Base-by-base conservation (phyloP, 176 grass and related monocot species). In the Hyparrhenia diplandra region DNA sequence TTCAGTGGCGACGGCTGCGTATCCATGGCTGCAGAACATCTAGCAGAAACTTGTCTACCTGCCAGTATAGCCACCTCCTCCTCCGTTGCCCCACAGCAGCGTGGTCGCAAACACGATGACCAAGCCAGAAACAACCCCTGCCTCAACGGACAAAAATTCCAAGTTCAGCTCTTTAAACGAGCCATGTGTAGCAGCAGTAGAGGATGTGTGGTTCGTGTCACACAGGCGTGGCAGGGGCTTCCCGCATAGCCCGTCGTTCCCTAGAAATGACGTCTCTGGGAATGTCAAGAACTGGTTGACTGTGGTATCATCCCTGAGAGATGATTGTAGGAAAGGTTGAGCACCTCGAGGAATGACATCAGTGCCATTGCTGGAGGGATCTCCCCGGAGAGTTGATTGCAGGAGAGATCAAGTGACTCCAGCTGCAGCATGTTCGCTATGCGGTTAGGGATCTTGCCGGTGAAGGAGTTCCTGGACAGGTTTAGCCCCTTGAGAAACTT, bases 291-390 rank as follows among this genome's bases (percentile, higher is more conserved):
- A 45, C 23, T 71, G 68, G 68, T 13, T 45, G 40, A 45, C 23
- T 71, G 68, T 25, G 68, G 68, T 71, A 71, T 71, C 37, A 4
- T 3, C 13, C 68, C 68, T 18, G 40, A 71, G 13, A 71, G 23
- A 41, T 45, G n/a, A 41, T 71, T 71, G 40, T 71, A 71, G 23
- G 68, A 71, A 41, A 71, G 68, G 68, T 71, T 71, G 40, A 71
- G 68, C 6, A 71, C 24, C 68, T 45, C 68, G 13, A 71, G 40
- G 39, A 71, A 71, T 71, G 68, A 71, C 68, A 71, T 71, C 3
- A 2, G 13, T 17, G 68, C 68, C 68, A 71, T 45, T 45, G 39
- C 40, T 0, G 68, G 23, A 2, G 68, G 68, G 23, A 71, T 71
- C 13, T 71, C 40, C 13, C 68, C 68, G 0, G 39, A 71, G 23